A percentile compares a stretch with the other conserved stretches of the same genome.
Evolutionary conservation across 345 rosid genomes (phyloP).

Genomic region (Gossypioides kirkii): DNA sequence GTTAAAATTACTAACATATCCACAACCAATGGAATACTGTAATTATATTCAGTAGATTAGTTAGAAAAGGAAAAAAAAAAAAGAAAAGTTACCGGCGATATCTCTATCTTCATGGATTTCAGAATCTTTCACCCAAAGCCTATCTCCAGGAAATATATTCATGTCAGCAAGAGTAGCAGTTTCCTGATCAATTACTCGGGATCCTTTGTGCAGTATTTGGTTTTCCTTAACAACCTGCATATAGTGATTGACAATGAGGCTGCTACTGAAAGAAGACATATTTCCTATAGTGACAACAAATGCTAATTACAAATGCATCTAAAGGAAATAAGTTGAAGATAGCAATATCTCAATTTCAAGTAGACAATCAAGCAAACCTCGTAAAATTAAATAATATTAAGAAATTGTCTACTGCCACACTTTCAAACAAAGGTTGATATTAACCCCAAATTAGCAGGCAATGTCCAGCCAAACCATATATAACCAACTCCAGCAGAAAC

Average conservation of each 20-base stretch:
- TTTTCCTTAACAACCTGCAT: constrained; percentile 93
- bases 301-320: constrained; percentile 5
- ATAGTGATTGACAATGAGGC: neutral
- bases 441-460: neutral
- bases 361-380: neutral
- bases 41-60: neutral
- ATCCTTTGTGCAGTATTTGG: constrained; percentile 88
- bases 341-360: constrained; percentile 4
- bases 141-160: constrained; percentile 92
- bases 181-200: constrained; percentile 69
- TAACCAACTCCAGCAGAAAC: neutral
- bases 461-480: neutral
- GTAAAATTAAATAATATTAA: neutral
- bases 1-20: neutral
- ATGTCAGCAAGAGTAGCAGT: constrained; percentile 91
- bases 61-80: neutral
- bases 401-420: neutral
- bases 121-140: constrained; percentile 94
- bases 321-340: neutral
- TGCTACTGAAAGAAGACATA: neutral
- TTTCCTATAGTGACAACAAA: neutral
- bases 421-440: neutral
- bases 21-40: neutral
- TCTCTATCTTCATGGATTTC: constrained; percentile 93
- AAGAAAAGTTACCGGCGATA: constrained; percentile 70